These are phyloP conservation scores for Sphagnum fallax DNA, from an alignment of 228 moss, liverwort and hornwort species.

Conservation along the genomic window DNA sequence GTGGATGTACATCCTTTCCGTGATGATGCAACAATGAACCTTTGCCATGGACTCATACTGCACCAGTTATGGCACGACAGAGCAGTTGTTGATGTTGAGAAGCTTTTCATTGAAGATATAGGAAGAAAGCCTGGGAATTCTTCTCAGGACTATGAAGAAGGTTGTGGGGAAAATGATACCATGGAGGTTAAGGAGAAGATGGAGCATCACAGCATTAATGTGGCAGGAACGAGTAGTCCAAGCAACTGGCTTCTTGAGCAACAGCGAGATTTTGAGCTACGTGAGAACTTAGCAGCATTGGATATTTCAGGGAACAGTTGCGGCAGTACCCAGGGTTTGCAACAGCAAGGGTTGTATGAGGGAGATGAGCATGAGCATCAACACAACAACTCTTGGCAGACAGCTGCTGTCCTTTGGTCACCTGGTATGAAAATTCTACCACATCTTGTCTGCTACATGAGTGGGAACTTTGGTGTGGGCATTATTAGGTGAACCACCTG, in stretches of 20 bases:
- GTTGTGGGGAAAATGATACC: constrained; percentile 43
- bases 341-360: constrained; percentile 44
- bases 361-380: constrained; percentile 35
- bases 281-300: constrained; percentile 11
- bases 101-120: constrained; percentile 22
- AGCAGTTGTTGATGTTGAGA: constrained; percentile 56
- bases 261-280: constrained; percentile 13
- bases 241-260: too few species aligned
- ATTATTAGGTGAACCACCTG: too few species aligned
- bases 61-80: constrained; percentile 78
- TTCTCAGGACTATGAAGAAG: constrained; percentile 40
- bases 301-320: constrained; percentile 10
- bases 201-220: neutral
- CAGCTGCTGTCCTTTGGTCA: constrained; percentile 52
- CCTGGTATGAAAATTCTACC: constrained; percentile 24
- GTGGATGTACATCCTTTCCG: constrained; percentile 67
- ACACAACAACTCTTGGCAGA: constrained; percentile 56
- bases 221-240: constrained; percentile 1
- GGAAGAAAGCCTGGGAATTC: constrained; percentile 35
- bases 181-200: constrained; percentile 23
- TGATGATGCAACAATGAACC: constrained; percentile 67
- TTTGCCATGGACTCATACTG: constrained; percentile 79
- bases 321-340: constrained; percentile 23
- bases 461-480: too few species aligned
- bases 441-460: too few species aligned